A percentile compares a stretch with the other conserved stretches of the same genome.
phyloP scores from a whole-genome alignment of 805 yeast genomes.

The Kregervanrija delftensis region DNA sequence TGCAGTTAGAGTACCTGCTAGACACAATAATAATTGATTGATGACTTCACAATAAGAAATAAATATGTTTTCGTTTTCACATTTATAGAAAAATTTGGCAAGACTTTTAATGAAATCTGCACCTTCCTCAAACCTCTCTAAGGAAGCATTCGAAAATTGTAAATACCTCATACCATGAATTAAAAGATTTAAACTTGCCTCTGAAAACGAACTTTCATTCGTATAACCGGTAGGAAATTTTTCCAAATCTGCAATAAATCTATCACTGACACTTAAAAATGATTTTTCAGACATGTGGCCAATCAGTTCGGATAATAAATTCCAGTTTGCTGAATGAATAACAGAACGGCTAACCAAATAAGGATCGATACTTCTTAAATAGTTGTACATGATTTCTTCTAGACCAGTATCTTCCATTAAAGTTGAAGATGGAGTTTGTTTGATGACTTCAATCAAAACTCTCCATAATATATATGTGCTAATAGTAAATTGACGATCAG shows the following conservation, averaged over 20 bases:
- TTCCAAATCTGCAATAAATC: slow-evolving; percentile 89
- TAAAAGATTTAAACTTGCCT: slow-evolving; percentile 58
- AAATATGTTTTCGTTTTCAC: slow-evolving; percentile 59
- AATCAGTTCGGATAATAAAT: slow-evolving; percentile 75
- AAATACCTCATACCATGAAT: slow-evolving; percentile 91
- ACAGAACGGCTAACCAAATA: slow-evolving; percentile 53
- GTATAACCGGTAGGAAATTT: slow-evolving; percentile 55
- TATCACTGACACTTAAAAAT: slow-evolving; percentile 82
- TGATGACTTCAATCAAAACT: slow-evolving; percentile 85
- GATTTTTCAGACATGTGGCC: slow-evolving; percentile 87
- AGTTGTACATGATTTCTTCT: slow-evolving; percentile 91
- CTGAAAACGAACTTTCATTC: slow-evolving; percentile 21
- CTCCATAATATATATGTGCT: slow-evolving; percentile 86
- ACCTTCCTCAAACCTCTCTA: slow-evolving; percentile 86
- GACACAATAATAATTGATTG: slow-evolving; percentile 64
- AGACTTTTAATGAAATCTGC: slow-evolving; percentile 85
- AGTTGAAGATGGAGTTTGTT: slow-evolving; percentile 70
- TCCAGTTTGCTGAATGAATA: slow-evolving; percentile 90
- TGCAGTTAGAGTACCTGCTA: slow-evolving; percentile 83
- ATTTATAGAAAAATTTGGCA: slow-evolving; percentile 69
- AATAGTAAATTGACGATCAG: slow-evolving; percentile 80
- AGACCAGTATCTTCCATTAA: slow-evolving; percentile 75
- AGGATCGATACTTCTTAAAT: slow-evolving; percentile 83
- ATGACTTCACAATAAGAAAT: slow-evolving; percentile 83
- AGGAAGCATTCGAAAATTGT: slow-evolving; percentile 72